Percentiles rank a stretch among this genome's conserved stretches.
phyloP scores from a whole-genome alignment of 371 early-diverging fungal genomes.

The Thermomucor indicae-seudaticae region DNA sequence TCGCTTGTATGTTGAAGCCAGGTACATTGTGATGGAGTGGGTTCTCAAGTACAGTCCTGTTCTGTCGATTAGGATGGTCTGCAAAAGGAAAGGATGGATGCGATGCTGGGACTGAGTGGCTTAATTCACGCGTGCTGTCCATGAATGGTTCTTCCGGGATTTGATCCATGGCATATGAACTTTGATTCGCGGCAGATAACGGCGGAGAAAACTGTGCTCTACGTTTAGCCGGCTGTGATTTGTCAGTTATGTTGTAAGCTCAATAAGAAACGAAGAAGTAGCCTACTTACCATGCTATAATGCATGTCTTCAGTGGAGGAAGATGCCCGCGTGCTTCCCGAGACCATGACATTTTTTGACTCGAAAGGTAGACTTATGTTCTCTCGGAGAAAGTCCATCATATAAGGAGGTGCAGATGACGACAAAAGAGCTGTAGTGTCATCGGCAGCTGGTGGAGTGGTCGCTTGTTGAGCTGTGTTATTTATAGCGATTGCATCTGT shows the following conservation, averaged over 20 bases:
- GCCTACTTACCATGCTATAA: conserved; percentile 5
- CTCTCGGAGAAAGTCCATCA: conserved; percentile 20
- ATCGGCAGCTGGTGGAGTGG: conserved; percentile 21
- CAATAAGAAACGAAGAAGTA: background rate
- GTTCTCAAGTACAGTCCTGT: no score
- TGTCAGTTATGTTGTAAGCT: background rate
- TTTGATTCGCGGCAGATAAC: background rate
- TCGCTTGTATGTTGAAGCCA: no score
- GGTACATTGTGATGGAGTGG: no score
- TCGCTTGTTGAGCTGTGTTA: background rate
- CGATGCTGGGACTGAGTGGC: background rate
- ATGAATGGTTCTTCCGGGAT: background rate
- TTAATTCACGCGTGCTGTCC: background rate
- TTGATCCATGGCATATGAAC: no score
- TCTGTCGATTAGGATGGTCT: no score
- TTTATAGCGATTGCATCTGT: background rate
- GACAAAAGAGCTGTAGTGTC: conserved; percentile 25
- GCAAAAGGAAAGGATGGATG: no score
- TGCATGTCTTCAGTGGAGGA: conserved; percentile 5
- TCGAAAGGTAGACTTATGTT: background rate
- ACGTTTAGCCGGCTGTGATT: conserved; percentile 10
- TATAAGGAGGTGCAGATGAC: conserved; percentile 30
- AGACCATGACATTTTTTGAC: conserved; percentile 10
- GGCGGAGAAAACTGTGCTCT: conserved; percentile 9
- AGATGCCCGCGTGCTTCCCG: conserved; percentile 9